Evolutionary conservation across 306 rosid species (phyloP), one percentile per base, ranked within the genome.

Genomic region (Cicer bijugum): DNA sequence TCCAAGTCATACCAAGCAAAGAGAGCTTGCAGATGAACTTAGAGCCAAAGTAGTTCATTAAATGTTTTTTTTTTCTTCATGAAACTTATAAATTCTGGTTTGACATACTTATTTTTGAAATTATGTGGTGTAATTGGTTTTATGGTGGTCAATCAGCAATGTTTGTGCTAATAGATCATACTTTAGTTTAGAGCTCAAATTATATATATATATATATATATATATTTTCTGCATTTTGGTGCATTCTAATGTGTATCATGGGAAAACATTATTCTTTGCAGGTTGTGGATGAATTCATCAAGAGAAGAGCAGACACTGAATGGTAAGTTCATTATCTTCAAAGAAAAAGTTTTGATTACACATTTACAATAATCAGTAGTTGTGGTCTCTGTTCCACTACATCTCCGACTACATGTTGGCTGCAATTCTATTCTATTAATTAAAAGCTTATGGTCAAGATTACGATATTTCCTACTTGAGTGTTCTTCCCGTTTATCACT

Each of bases 11-110:
- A 57, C 40, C 67, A 75, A 28, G 38, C 93, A 93, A 84, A 90
- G 76, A 75, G 87, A 93, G 78, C 97, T 93, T 20, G 98, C 97
- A 15, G 97, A 93, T 80, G 92, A 88, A 63, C 98, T 91, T 6
- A 85, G 97, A 81, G 84, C 81, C 9, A 88, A 86, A 71, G 98
- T 92, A 70, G 19, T 15, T 3, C 42, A 51, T 64, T 66, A 45
- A 15, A 40, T 44, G 8, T 12, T 8, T 6, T 43, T 6, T 43
- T 37, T 61, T 61, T 23, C 23, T 37, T 35, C 46, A 58, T 58
- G 4, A 37, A 35, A 38, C 14, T 40, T 6, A 37, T 5, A 17
- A 35, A 17, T 65, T 42, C 12, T 61, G 15, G 48, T 46, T 76
- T 72, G 35, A 9, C 68, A 57, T 81, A 20, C 40, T 39, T 33